Conservation (phyloP, 169 alveolate genomes). For the Neospora caninum region DNA sequence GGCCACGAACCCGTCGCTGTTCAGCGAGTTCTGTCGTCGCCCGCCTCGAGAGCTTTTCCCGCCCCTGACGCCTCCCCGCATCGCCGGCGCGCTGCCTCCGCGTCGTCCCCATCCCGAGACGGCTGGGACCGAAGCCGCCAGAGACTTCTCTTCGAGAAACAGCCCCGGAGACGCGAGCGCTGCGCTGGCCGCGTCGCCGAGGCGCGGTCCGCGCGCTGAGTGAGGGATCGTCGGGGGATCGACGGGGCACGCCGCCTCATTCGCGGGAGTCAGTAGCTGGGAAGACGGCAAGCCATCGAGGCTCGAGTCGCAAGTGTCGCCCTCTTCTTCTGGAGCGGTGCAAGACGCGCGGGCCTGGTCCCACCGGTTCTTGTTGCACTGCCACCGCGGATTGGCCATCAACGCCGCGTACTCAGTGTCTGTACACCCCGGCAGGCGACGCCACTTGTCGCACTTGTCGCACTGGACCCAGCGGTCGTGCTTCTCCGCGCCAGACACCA, state of each 20-base stretch:
- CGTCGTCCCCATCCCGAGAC: not conserved
- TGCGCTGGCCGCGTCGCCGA: not conserved
- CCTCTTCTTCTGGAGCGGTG: constrained; percentile 52
- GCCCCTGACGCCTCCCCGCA: not conserved
- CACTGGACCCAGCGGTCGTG: constrained; percentile 64
- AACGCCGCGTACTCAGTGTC: constrained; percentile 50
- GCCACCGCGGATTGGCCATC: constrained; percentile 49
- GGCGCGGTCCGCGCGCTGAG: not conserved
- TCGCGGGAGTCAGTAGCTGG: not conserved
- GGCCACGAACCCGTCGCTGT: not conserved
- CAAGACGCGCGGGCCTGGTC: constrained; percentile 56
- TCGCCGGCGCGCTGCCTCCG: not conserved
- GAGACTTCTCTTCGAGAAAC: not conserved
- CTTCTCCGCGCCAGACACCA: not conserved
- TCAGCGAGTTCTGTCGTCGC: not conserved
- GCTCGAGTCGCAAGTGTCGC: not conserved
- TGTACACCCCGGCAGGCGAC: constrained; percentile 64
- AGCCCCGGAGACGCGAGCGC: not conserved
- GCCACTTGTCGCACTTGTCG: constrained; percentile 67
- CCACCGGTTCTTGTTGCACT: constrained; percentile 54
- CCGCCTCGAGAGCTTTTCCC: not conserved
- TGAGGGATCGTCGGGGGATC: not conserved
- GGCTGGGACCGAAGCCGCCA: not conserved
- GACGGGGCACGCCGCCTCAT: not conserved
- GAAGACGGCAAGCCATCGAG: not conserved